Evolutionary conservation across 2,329 filamentous ascomycete genomes (phyloP).

Genomic region (Verruconis gallopava): DNA sequence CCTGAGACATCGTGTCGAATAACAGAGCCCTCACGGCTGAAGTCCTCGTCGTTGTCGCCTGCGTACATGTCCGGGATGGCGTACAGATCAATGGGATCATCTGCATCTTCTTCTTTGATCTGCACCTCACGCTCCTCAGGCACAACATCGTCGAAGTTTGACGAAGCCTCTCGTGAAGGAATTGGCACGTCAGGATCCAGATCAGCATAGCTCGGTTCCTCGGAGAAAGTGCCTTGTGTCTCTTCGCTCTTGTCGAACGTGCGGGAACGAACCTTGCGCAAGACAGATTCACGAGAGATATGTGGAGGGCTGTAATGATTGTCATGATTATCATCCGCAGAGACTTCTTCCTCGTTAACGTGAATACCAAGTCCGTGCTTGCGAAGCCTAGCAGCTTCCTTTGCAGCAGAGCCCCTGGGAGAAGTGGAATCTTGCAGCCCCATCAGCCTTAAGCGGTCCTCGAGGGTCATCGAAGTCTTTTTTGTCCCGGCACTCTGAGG

Average conservation of each 20-base stretch:
- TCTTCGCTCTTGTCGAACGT: conserved; percentile 32
- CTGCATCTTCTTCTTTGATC: conserved; percentile 50
- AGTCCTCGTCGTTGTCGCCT: conserved; percentile 30
- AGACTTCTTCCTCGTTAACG: conserved; percentile 23
- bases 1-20: conserved; percentile 38
- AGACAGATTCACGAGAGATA: conserved; percentile 87
- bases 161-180: conserved; percentile 64
- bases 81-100: conserved; percentile 53
- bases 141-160: conserved; percentile 44
- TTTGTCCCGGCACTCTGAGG: conserved; percentile 66
- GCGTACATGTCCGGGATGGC: conserved; percentile 52
- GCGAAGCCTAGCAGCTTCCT: conserved; percentile 26
- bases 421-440: conserved; percentile 51
- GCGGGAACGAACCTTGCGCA: conserved; percentile 66
- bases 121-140: conserved; percentile 51
- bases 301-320: conserved; percentile 51
- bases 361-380: conserved; percentile 17
- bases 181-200: conserved; percentile 84
- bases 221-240: conserved; percentile 41
- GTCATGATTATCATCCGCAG: conserved; percentile 17
- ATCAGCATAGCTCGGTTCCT: conserved; percentile 31
- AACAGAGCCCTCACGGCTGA: conserved; percentile 36
- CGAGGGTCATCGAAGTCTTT: conserved; percentile 65
- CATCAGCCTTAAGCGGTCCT: conserved; percentile 79
- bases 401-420: not conserved